Evolutionary conservation across 2,329 filamentous ascomycete species (phyloP), one percentile per base, ranked within the genome.

Genomic region (Cercospora brassicicola): DNA sequence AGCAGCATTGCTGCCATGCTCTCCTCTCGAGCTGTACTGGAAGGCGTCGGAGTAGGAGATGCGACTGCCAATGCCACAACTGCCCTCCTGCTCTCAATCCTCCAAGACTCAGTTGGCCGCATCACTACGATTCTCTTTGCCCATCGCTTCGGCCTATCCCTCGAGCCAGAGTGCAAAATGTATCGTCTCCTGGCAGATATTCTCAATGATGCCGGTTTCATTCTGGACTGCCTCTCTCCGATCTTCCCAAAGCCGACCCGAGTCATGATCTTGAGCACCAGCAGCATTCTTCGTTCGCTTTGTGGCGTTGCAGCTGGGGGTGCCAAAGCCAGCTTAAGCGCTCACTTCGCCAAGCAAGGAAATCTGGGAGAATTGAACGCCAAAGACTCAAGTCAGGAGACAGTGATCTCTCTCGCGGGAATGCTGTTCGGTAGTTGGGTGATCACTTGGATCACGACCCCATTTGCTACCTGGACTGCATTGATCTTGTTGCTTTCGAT

Each of bases 361-460:
- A 98, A 97, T 78, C 81, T 98, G 55, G 94, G 92, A 1, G 94
- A 98, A 79, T 84, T 99, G 66, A 98, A 97, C 81, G 94, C 94
- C 66, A 90, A 97, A 86, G 94, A 98, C 78, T 93, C 93, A 11
- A 96, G 92, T 72, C 95, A 98, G 81, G 95, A 98, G 81, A 98
- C 94, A 0, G 89, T 97, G 20, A 92, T 99, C 66, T 94, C 92
- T 2, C 84, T 98, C 28, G 70, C 97, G 36, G 95, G 95, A 2
- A 93, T 98, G 87, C 84, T 97, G 82, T 88, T 87, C 13, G 95
- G 95, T 0, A 95, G 90, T 59, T 68, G 96, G 2, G 89, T 97
- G 13, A 91, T 98, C 18, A 90, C 91, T 36, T 83, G 87, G 70
- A 88, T 97, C 23, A 87, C 91, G 62, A 88, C 89, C 59, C 88